phyloP scores from a whole-genome alignment of 345 rosid genomes.

The Kernera saxatilis region DNA sequence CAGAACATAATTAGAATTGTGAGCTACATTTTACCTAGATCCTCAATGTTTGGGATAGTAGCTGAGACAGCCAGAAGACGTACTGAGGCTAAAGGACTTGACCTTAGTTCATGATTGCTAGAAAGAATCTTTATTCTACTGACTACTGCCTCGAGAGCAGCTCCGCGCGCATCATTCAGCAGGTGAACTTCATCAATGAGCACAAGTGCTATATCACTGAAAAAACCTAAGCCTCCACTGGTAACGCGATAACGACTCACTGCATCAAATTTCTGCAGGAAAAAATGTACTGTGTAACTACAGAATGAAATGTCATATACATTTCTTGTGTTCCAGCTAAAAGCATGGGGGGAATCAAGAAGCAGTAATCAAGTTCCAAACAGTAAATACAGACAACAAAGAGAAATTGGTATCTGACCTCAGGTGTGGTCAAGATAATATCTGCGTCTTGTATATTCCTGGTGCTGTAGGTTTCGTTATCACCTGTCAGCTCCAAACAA shows the following conservation, averaged over 20 bases:
- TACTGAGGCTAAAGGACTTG: slow-evolving; percentile 64
- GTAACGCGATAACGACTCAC: slow-evolving; percentile 81
- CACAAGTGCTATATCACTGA: slow-evolving; percentile 83
- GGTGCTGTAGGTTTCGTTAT: slow-evolving; percentile 67
- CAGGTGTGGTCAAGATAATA: slow-evolving; percentile 92
- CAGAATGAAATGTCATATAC: not conserved
- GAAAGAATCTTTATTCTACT: slow-evolving; percentile 92
- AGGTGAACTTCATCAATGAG: slow-evolving; percentile 97
- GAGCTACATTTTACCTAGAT: slow-evolving; percentile 57
- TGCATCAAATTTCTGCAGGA: slow-evolving; percentile 89
- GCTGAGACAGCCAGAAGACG: slow-evolving; percentile 94
- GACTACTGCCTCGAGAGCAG: slow-evolving; percentile 90
- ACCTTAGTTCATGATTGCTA: slow-evolving; percentile 63
- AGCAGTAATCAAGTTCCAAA: not conserved
- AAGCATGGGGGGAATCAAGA: not conserved
- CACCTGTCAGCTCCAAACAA: slow-evolving; percentile 92
- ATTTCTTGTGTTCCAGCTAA: not conserved
- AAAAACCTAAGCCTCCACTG: slow-evolving; percentile 92
- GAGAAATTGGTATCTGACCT: slow-evolving; percentile 42
- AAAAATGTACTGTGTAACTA: not conserved
- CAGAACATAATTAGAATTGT: slow-evolving; percentile 8
- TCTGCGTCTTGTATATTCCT: slow-evolving; percentile 84
- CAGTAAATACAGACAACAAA: not conserved
- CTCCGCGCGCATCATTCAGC: slow-evolving; percentile 94
- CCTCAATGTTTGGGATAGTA: slow-evolving; percentile 90